Percentiles rank a stretch among this genome's conserved stretches.
These are phyloP conservation scores for Elongisporangium anandrum DNA, from an alignment of 352 stramenopile genomes.

Conservation along the genomic window DNA sequence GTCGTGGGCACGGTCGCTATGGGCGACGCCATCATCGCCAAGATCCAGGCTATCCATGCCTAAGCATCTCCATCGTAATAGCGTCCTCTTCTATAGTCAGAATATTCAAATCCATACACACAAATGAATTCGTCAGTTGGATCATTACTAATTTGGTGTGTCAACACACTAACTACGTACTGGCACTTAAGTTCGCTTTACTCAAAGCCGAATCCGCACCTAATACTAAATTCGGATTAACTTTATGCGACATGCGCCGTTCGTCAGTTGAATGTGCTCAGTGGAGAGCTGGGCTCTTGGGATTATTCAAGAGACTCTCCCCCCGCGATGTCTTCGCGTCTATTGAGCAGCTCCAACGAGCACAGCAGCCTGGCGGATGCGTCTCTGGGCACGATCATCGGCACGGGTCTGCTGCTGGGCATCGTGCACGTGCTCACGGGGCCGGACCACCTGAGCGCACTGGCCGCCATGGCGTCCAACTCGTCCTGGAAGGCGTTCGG, in stretches of 20 bases:
- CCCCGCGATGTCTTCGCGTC: constrained; percentile 22
- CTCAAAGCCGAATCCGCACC: too few relatives aligned
- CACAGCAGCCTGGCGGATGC: constrained; percentile 23
- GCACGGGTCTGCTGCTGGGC: constrained; percentile 33
- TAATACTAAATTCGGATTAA: too few relatives aligned
- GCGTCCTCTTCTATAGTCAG: not conserved
- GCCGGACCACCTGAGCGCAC: constrained; percentile 68
- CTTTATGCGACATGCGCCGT: too few relatives aligned
- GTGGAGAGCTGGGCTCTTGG: not conserved
- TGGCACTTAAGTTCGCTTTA: too few relatives aligned
- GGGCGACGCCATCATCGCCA: constrained; percentile 77
- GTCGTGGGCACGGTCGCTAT: constrained; percentile 70
- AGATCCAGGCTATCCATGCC: constrained; percentile 55
- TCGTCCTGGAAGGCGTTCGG: constrained; percentile 57
- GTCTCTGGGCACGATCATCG: constrained; percentile 31
- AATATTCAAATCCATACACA: not conserved
- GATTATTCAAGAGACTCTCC: constrained; percentile 7
- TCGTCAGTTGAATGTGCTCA: constrained; percentile 1
- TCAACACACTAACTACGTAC: too few relatives aligned
- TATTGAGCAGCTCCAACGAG: constrained; percentile 4
- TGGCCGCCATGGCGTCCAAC: constrained; percentile 67
- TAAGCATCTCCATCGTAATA: not conserved
- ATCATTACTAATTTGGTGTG: too few relatives aligned
- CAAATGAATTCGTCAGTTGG: too few relatives aligned
- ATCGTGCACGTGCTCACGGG: constrained; percentile 44